phyloP scores from a whole-genome alignment of 495 filamentous ascomycete genomes.

The Trichoderma parareesei region DNA sequence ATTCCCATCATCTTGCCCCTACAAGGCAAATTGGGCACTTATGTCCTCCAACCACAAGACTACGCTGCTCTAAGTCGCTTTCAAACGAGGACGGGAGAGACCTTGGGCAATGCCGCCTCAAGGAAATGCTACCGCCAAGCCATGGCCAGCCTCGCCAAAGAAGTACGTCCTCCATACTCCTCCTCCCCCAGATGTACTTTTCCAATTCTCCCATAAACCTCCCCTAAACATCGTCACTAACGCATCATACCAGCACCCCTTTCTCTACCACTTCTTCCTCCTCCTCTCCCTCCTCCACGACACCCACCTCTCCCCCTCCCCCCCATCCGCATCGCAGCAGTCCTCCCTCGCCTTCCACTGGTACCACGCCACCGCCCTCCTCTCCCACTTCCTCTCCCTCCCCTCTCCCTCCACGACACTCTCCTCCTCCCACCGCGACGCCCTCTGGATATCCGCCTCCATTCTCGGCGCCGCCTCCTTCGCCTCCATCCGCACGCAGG shows the following conservation, averaged over 20 bases:
- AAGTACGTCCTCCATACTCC: neutral
- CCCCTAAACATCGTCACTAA: neutral
- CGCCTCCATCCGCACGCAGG: constrained; percentile 26
- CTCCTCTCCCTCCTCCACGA: constrained; percentile 19
- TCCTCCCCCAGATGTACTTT: neutral
- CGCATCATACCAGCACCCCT: neutral
- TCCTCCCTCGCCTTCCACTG: constrained; percentile 25
- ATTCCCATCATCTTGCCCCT: constrained; percentile 15
- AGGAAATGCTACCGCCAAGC: neutral
- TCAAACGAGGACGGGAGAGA: neutral
- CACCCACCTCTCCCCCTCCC: constrained; percentile 18
- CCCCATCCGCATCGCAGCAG: constrained; percentile 22
- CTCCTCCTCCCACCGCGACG: constrained; percentile 15
- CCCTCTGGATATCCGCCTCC: constrained; percentile 21
- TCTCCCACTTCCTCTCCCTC: constrained; percentile 10
- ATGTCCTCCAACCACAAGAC: neutral
- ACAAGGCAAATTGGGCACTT: neutral
- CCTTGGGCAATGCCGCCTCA: neutral
- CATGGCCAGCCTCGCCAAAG: neutral
- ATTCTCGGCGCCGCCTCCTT: constrained; percentile 19
- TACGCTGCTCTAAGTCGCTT: neutral
- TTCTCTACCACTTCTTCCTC: constrained; percentile 19
- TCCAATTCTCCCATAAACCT: neutral
- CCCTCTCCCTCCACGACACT: constrained; percentile 11
- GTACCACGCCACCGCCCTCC: constrained; percentile 1